These are phyloP conservation scores for Adenanthera pavonina DNA, from an alignment of 306 rosid species.

Conservation along the genomic window DNA sequence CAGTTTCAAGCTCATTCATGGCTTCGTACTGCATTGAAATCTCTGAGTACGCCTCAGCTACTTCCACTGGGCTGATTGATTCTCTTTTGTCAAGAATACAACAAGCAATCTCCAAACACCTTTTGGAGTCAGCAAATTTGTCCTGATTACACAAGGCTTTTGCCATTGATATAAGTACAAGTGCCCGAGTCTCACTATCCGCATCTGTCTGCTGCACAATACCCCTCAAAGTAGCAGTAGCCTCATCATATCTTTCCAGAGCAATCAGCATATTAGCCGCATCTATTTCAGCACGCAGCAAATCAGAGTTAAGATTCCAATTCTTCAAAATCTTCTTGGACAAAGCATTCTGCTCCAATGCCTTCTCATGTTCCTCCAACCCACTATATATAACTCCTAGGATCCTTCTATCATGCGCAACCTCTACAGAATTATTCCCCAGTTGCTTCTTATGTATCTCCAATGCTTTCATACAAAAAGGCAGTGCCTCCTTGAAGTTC, in stretches of 20 bases:
- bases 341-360: slow-evolving; percentile 82
- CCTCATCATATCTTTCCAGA: slow-evolving; percentile 75
- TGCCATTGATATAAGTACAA: slow-evolving; percentile 83
- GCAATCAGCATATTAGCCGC: slow-evolving; percentile 95
- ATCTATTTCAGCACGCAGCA: slow-evolving; percentile 79
- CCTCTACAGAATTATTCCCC: slow-evolving; percentile 87
- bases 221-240: slow-evolving; percentile 71
- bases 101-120: slow-evolving; percentile 80
- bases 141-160: slow-evolving; percentile 85
- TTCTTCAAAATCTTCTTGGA: slow-evolving; percentile 79
- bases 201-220: slow-evolving; percentile 68
- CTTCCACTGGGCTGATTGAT: slow-evolving; percentile 62
- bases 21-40: slow-evolving; percentile 88
- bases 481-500: slow-evolving; percentile 79
- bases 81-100: slow-evolving; percentile 84
- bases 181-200: slow-evolving; percentile 78
- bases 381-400: slow-evolving; percentile 83
- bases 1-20: slow-evolving; percentile 91
- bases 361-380: slow-evolving; percentile 87
- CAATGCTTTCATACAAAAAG: slow-evolving; percentile 78
- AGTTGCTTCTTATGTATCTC: slow-evolving; percentile 67
- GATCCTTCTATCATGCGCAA: slow-evolving; percentile 79
- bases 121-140: slow-evolving; percentile 65
- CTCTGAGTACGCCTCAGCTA: slow-evolving; percentile 86
- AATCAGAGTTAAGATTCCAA: slow-evolving; percentile 80